These are phyloP conservation scores for Borovskyia barvae DNA, from an alignment of 208 protist species.

Conservation along the genomic window DNA sequence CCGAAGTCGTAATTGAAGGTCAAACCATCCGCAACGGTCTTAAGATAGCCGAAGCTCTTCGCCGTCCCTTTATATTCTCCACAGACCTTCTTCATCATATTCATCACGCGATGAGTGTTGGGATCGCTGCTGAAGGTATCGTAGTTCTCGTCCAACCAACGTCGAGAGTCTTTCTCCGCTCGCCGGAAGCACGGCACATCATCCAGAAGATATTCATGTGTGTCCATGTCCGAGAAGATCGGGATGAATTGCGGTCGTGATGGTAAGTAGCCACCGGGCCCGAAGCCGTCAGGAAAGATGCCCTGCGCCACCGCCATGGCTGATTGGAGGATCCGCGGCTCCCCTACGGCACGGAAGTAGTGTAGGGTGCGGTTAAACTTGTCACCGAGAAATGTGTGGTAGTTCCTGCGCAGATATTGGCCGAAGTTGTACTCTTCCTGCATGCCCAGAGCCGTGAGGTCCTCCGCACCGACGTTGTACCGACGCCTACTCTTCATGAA, in stretches of 20 bases:
- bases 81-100: conserved; percentile 57
- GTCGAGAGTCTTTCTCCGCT: conserved; percentile 63
- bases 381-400: conserved; percentile 55
- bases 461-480: conserved; percentile 69
- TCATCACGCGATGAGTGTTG: conserved; percentile 36
- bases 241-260: conserved; percentile 77
- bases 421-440: conserved; percentile 81
- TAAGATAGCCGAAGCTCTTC: conserved; percentile 57
- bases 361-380: conserved; percentile 76
- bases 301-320: conserved; percentile 72
- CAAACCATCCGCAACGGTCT: conserved; percentile 77
- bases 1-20: conserved; percentile 78
- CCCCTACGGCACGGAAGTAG: conserved; percentile 82
- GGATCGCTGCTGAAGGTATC: conserved; percentile 38
- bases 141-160: conserved; percentile 56
- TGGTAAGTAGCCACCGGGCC: conserved; percentile 66
- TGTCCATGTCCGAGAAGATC: conserved; percentile 86
- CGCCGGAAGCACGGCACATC: conserved; percentile 82
- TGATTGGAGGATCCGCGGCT: conserved; percentile 82
- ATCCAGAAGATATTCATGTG: conserved; percentile 85
- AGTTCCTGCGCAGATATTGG: conserved; percentile 53
- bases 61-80: conserved; percentile 28
- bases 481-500: conserved; percentile 40
- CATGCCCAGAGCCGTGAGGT: conserved; percentile 74
- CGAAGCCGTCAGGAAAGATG: conserved; percentile 79